Evolutionary conservation across 2,329 filamentous ascomycete genomes (phyloP).

Genomic region (Diaporthe sp.): DNA sequence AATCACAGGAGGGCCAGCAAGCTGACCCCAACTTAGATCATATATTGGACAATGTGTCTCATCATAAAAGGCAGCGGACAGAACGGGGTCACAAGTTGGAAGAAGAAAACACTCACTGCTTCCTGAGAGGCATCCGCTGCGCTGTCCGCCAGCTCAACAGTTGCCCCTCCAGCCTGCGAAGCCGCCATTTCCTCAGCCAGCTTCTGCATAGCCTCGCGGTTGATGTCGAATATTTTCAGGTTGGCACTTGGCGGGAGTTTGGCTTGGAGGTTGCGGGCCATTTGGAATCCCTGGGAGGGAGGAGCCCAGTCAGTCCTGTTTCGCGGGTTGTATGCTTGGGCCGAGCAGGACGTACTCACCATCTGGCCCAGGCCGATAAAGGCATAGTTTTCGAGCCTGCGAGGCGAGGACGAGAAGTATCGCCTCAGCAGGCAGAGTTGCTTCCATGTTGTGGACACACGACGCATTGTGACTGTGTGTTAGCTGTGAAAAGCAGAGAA

Average conservation of each 20-base stretch:
- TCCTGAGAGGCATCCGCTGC: slow-evolving; percentile 63
- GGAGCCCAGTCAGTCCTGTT: not conserved
- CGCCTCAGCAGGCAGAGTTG: slow-evolving; percentile 55
- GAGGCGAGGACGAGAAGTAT: slow-evolving; percentile 63
- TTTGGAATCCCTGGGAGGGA: slow-evolving; percentile 68
- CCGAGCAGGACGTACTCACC: slow-evolving; percentile 54
- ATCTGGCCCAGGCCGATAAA: slow-evolving; percentile 73
- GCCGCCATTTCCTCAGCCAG: slow-evolving; percentile 62
- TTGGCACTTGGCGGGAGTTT: slow-evolving; percentile 65
- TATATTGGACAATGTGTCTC: slow-evolving; percentile 59
- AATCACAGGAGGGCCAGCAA: slow-evolving; percentile 73
- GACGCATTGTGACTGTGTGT: slow-evolving; percentile 42
- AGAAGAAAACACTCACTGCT: slow-evolving; percentile 58
- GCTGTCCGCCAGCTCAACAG: slow-evolving; percentile 58
- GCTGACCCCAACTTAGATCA: slow-evolving; percentile 81
- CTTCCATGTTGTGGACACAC: slow-evolving; percentile 43
- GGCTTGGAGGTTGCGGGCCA: slow-evolving; percentile 72
- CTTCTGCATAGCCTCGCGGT: slow-evolving; percentile 59
- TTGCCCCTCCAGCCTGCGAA: slow-evolving; percentile 58
- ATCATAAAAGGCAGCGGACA: slow-evolving; percentile 42
- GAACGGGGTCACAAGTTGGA: not conserved
- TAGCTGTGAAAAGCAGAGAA: not conserved
- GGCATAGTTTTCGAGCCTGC: slow-evolving; percentile 65
- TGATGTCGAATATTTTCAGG: slow-evolving; percentile 69
- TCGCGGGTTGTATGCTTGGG: not conserved